Percentiles rank a stretch among this genome's conserved stretches.
These are phyloP conservation scores for Colletotrichum cordylinicola DNA, from an alignment of 2,329 filamentous ascomycete genomes.

Conservation along the genomic window DNA sequence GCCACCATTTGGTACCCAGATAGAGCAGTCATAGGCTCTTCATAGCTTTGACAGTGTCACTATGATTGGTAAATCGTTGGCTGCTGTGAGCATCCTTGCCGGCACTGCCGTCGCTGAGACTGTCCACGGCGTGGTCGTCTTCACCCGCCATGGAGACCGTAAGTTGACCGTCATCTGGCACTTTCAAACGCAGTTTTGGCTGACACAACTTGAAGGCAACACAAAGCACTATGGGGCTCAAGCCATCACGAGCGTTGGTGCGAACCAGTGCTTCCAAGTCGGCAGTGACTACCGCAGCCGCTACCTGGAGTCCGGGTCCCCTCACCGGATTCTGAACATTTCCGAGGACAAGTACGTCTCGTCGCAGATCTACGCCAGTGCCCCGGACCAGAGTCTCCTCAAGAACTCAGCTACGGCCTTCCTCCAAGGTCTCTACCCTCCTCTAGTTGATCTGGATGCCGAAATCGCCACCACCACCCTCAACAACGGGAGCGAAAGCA, in stretches of 20 bases:
- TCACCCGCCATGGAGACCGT: constrained; percentile 40
- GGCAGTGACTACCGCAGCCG: constrained; percentile 27
- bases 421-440: constrained; percentile 40
- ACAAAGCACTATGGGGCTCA: constrained; percentile 39
- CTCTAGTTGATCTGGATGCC: constrained; percentile 29
- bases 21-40: neutral
- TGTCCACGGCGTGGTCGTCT: constrained; percentile 37
- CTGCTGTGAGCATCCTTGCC: neutral
- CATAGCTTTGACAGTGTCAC: neutral
- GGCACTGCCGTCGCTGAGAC: constrained; percentile 35
- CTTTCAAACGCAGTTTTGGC: no score
- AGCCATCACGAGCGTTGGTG: constrained; percentile 37
- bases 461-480: constrained; percentile 32
- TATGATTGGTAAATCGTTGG: neutral
- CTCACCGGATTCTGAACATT: constrained; percentile 34
- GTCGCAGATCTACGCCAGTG: constrained; percentile 37
- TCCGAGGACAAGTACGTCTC: constrained; percentile 35
- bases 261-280: constrained; percentile 35
- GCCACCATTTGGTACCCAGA: no score
- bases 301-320: constrained; percentile 30
- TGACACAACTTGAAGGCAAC: constrained; percentile 27
- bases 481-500: constrained; percentile 26
- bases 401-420: constrained; percentile 40
- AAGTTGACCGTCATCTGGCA: neutral
- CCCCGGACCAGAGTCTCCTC: constrained; percentile 37